These are phyloP conservation scores for Rosa rugosa DNA, from an alignment of 306 rosid species.

Conservation along the genomic window DNA sequence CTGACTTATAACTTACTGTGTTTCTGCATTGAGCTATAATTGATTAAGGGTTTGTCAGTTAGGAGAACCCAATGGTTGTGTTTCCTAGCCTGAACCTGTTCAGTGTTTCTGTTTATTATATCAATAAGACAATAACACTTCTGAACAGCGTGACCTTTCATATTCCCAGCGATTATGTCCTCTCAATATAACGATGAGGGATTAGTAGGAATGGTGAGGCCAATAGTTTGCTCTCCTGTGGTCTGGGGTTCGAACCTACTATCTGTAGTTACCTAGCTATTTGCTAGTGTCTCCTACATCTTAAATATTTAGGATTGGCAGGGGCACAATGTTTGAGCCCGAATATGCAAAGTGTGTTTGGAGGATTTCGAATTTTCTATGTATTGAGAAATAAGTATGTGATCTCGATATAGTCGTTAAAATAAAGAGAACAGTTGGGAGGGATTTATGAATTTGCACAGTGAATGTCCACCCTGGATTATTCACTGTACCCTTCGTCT, in stretches of 20 bases:
- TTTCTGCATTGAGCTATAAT: not conserved
- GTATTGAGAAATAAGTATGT: not conserved
- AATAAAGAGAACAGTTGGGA: not conserved
- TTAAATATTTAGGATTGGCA: not conserved
- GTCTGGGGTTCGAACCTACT: not conserved
- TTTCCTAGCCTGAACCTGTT: not conserved
- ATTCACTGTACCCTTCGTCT: not conserved
- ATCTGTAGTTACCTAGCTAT: not conserved
- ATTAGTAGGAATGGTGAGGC: not conserved
- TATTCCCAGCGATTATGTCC: not conserved
- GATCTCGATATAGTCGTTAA: not conserved
- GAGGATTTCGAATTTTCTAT: not conserved
- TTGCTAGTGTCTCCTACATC: not conserved
- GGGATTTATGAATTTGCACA: not conserved
- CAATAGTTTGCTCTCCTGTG: not conserved
- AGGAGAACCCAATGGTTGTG: not conserved
- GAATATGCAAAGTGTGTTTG: not conserved
- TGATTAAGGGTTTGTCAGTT: not conserved
- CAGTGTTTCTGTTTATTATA: not conserved
- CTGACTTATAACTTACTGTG: not conserved
- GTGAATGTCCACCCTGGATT: not conserved
- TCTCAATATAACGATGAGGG: not conserved
- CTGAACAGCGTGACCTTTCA: not conserved
- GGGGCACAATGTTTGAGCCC: not conserved
- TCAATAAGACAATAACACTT: not conserved